Evolutionary conservation across 2,329 filamentous ascomycete species (phyloP), one percentile per base, ranked within the genome.

Genomic region (Fusarium sp.): DNA sequence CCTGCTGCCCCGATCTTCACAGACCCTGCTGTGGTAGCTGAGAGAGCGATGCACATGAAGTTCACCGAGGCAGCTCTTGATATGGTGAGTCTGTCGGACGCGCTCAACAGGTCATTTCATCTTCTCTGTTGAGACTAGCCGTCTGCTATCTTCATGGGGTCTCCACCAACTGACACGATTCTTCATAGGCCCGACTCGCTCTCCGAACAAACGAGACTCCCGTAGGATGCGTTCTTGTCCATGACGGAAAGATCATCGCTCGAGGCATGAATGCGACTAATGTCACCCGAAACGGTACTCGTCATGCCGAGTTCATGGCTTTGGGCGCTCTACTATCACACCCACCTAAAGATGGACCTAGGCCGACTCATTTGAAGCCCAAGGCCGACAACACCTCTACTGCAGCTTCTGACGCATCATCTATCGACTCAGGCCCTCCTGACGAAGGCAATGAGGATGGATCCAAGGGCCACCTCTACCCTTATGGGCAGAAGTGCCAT

Each of bases 211-310:
- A 96, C 69, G 95, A 99, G 79, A 98, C 96, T 2, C 95, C 95
- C 1, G 95, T 99, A 19, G 96, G 95, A 44, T 99, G 95, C 76
- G 93, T 99, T 29, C 88, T 99, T 49, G 93, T 98, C 22, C 85
- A 93, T 73, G 78, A 91, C 26, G 89, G 88, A 65, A 83, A 87
- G 67, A 84, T 97, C 64, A 93, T 99, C 65, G 93, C 92, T 38
- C 86, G 85, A 63, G 95, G 95, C 61, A 97, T 97, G 91, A 99
- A 99, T 72, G 95, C 96, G 64, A 99, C 95, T 49, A 99, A 97
- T 72, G 84, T 91, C 68, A 95, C 91, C 25, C 87, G 94, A 43
- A 88, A 96, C 80, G 95, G 95, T 40, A 98, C 95, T 42, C 88
- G 93, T 25, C 95, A 99, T 76, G 95, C 95, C 40, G 95, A 99